These are phyloP conservation scores for Ophiostoma australiae DNA, from an alignment of 2,329 filamentous ascomycete species.

Conservation along the genomic window DNA sequence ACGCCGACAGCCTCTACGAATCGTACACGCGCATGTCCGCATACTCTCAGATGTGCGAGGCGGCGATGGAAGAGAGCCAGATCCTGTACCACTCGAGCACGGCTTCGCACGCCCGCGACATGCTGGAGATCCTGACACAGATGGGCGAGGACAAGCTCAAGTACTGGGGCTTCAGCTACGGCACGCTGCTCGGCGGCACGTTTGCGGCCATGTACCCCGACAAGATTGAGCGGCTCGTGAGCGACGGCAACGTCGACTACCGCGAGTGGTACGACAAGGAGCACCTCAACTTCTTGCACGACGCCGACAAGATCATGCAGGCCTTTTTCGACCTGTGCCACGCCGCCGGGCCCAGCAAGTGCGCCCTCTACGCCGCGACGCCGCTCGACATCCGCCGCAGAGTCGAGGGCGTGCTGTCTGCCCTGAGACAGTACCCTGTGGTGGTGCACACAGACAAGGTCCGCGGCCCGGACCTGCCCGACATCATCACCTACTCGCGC, in stretches of 20 bases:
- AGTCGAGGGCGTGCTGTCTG: conserved; percentile 39
- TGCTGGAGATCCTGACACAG: conserved; percentile 45
- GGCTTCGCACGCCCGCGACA: conserved; percentile 43
- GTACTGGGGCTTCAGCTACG: conserved; percentile 55
- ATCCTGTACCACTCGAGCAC: conserved; percentile 43
- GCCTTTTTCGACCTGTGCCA: conserved; percentile 53
- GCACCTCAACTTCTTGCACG: conserved; percentile 46
- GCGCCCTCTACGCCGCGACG: conserved; percentile 40
- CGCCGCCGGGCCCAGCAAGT: conserved; percentile 45
- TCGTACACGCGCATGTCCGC: conserved; percentile 42
- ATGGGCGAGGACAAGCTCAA: conserved; percentile 40
- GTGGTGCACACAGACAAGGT: conserved; percentile 35
- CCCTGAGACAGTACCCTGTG: conserved; percentile 42
- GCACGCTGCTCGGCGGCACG: conserved; percentile 48
- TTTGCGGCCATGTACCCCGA: conserved; percentile 52
- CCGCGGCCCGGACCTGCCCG: conserved; percentile 40
- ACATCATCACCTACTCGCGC: conserved; percentile 48
- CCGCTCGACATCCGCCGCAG: conserved; percentile 39
- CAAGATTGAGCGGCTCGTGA: conserved; percentile 46
- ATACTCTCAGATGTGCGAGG: conserved; percentile 42
- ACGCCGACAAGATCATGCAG: conserved; percentile 50
- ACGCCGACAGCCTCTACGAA: conserved; percentile 44
- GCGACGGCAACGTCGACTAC: conserved; percentile 52
- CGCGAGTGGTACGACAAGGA: conserved; percentile 48
- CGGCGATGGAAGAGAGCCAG: conserved; percentile 35